phyloP scores from a whole-genome alignment of 2,329 filamentous ascomycete genomes.

The Seiridium cupressi region DNA sequence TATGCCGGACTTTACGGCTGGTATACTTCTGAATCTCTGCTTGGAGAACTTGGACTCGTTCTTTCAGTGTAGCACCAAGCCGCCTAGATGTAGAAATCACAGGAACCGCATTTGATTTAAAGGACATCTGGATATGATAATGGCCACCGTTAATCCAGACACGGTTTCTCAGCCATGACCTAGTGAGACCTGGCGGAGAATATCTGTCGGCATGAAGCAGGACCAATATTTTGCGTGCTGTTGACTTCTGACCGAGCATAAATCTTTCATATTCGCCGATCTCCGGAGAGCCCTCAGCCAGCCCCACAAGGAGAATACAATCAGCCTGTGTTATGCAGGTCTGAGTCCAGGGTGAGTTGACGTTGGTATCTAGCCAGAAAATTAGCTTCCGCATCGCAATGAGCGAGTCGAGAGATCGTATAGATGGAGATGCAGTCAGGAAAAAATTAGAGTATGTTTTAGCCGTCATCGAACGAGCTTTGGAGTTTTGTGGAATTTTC shows the following conservation, averaged over 20 bases:
- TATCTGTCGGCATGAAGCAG: conserved; percentile 87
- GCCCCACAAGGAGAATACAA: conserved; percentile 87
- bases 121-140: conserved; percentile 95
- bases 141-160: conserved; percentile 98
- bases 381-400: conserved; percentile 23
- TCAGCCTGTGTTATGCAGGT: conserved; percentile 97
- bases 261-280: conserved; percentile 98
- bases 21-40: conserved; percentile 99
- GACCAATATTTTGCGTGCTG: conserved; percentile 88
- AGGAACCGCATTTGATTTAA: conserved; percentile 73
- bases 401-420: conserved; percentile 6
- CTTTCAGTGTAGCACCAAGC: conserved; percentile 83
- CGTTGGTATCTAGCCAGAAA: conserved; percentile 71
- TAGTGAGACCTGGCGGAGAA: conserved; percentile 78
- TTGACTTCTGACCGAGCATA: conserved; percentile 94
- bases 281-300: conserved; percentile 84
- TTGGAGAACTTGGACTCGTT: conserved; percentile 89
- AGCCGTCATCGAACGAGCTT: conserved; percentile 54
- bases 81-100: conserved; percentile 69
- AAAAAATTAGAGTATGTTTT: conserved; percentile 67
- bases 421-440: conserved; percentile 42
- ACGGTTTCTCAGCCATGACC: conserved; percentile 86
- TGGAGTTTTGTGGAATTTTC: conserved; percentile 51
- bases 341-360: conserved; percentile 97
- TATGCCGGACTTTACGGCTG: conserved; percentile 84